phyloP scores from a whole-genome alignment of 1,284 basidiomycete species.

The Thecaphora frezii region DNA sequence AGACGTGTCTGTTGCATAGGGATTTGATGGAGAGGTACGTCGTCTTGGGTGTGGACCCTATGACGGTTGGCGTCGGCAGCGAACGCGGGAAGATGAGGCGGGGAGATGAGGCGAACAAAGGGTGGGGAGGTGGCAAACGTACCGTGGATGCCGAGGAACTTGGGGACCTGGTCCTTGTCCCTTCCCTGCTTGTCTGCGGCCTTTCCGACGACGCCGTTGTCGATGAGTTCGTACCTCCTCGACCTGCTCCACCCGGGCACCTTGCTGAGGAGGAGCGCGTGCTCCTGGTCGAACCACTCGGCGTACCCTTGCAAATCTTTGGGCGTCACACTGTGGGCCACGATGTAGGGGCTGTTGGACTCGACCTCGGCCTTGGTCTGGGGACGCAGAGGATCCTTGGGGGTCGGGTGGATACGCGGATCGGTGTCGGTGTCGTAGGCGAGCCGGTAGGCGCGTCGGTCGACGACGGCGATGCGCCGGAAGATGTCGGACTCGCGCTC shows the following conservation, averaged over 20 bases:
- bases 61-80: no score
- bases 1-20: no score
- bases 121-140: slow-evolving; percentile 1
- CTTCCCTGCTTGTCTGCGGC: slow-evolving; percentile 13
- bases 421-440: slow-evolving; percentile 38
- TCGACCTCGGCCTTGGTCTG: slow-evolving; percentile 13
- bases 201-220: slow-evolving; percentile 24
- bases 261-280: slow-evolving; percentile 29
- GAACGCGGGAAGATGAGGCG: no score
- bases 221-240: slow-evolving; percentile 42
- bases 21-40: background rate
- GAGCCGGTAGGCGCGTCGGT: slow-evolving; percentile 56
- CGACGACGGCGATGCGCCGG: slow-evolving; percentile 53
- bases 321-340: slow-evolving; percentile 33
- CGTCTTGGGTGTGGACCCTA: background rate
- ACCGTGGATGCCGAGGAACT: slow-evolving; percentile 38
- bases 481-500: slow-evolving; percentile 59
- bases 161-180: slow-evolving; percentile 17
- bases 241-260: slow-evolving; percentile 47
- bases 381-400: slow-evolving; percentile 9
- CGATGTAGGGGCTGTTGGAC: slow-evolving; percentile 12
- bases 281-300: slow-evolving; percentile 43
- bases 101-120: no score
- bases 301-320: slow-evolving; percentile 19
- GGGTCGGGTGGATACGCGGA: background rate